Conservation (phyloP, 2,329 filamentous ascomycete species). For the Verticillium isaacii region DNA sequence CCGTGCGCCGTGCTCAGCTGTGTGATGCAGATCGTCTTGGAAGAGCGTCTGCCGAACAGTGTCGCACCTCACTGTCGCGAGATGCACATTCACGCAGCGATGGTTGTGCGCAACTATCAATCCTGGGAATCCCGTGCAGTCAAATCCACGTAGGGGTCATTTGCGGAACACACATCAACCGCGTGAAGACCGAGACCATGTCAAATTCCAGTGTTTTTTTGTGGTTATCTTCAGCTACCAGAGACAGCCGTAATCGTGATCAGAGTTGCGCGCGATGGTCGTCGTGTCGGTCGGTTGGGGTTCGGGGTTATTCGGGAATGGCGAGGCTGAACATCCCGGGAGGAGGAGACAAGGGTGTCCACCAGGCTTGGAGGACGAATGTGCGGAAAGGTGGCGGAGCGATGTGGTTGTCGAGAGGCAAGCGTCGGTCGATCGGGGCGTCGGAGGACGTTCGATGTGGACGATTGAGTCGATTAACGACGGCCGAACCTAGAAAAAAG, state of each 20-base stretch:
- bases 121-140: neutral
- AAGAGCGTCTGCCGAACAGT: neutral
- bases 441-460: constrained; percentile 5
- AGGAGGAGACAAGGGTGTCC: neutral
- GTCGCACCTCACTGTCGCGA: neutral
- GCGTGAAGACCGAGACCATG: constrained; percentile 8
- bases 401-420: neutral
- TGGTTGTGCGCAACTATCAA: neutral
- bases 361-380: neutral
- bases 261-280: constrained; percentile 12
- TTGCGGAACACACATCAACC: constrained; percentile 7
- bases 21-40: neutral
- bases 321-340: constrained; percentile 5
- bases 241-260: constrained; percentile 16
- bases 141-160: neutral
- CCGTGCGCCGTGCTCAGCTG: neutral
- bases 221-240: constrained; percentile 18
- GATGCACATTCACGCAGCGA: neutral
- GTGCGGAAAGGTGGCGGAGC: neutral
- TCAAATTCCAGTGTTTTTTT: constrained; percentile 15
- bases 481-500: constrained; percentile 85
- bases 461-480: constrained; percentile 57
- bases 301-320: constrained; percentile 12
- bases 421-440: neutral
- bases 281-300: constrained; percentile 10